phyloP scores from a whole-genome alignment of 163 green algal genomes.

The Coccomyxa subellipsoidea region DNA sequence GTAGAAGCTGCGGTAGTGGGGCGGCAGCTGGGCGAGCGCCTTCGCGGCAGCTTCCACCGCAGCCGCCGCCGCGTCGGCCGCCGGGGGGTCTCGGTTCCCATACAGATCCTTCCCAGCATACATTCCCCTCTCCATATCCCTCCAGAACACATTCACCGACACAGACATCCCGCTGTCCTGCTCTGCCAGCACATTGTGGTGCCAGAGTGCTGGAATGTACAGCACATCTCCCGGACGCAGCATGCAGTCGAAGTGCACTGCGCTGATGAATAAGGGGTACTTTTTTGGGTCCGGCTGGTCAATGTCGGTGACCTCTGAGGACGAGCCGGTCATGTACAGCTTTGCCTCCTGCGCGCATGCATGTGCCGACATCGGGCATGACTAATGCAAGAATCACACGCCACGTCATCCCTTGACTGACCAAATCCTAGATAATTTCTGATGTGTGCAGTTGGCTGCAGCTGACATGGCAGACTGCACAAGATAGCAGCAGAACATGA shows the following conservation, averaged over 20 bases:
- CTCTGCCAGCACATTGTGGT: slow-evolving; percentile 46
- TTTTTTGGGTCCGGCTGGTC: slow-evolving; percentile 35
- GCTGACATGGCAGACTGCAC: too few species aligned
- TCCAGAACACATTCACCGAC: slow-evolving; percentile 51
- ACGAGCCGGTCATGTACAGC: slow-evolving; percentile 4
- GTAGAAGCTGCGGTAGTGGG: slow-evolving; percentile 46
- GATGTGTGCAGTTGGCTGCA: too few species aligned
- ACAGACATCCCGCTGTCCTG: slow-evolving; percentile 17
- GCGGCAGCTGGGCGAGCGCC: slow-evolving; percentile 29
- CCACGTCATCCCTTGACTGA: too few species aligned
- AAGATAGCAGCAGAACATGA: too few species aligned
- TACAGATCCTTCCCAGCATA: slow-evolving; percentile 51
- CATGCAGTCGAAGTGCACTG: slow-evolving; percentile 28
- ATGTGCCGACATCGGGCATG: background rate
- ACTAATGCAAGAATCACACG: too few species aligned
- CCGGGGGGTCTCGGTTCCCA: slow-evolving; percentile 47
- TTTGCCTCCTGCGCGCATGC: slow-evolving; percentile 20
- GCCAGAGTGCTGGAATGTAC: slow-evolving; percentile 55
- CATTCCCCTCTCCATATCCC: slow-evolving; percentile 22
- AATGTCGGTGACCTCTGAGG: slow-evolving; percentile 35
- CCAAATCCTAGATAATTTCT: too few species aligned
- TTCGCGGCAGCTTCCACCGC: slow-evolving; percentile 9
- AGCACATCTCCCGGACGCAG: slow-evolving; percentile 49
- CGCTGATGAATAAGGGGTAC: slow-evolving; percentile 41
- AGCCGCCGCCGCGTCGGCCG: slow-evolving; percentile 30